A percentile compares a stretch with the other conserved stretches of the same genome.
These are phyloP conservation scores for Pyricularia sp. DNA, from an alignment of 2,329 filamentous ascomycete species.

Conservation along the genomic window DNA sequence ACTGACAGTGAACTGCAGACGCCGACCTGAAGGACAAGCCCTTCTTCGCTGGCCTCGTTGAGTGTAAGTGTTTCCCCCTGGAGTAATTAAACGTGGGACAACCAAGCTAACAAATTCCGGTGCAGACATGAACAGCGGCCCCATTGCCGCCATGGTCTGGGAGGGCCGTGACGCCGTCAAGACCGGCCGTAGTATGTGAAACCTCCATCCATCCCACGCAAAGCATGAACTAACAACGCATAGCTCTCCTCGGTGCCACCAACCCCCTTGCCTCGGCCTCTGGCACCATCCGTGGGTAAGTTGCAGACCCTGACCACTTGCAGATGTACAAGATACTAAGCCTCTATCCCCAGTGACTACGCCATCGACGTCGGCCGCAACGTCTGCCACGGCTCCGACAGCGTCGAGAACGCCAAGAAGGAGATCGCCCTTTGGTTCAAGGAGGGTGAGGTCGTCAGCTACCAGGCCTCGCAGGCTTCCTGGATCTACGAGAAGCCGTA, in stretches of 20 bases:
- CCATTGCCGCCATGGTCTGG: constrained; percentile 99
- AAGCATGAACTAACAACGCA: constrained; percentile 8
- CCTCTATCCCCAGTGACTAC: constrained; percentile 43
- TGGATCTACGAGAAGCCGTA: constrained; percentile 94
- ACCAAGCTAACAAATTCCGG: neutral
- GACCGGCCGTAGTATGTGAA: constrained; percentile 72
- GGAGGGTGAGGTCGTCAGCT: constrained; percentile 69
- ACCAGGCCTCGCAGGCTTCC: constrained; percentile 72
- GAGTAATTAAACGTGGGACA: too few species aligned
- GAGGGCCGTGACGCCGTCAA: constrained; percentile 98
- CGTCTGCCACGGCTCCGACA: constrained; percentile 99
- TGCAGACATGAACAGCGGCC: constrained; percentile 89
- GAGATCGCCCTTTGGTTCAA: constrained; percentile 99
- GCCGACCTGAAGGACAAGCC: constrained; percentile 83
- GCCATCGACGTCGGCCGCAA: constrained; percentile 88
- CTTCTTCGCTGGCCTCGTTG: constrained; percentile 90
- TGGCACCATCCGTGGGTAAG: constrained; percentile 69
- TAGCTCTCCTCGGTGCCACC: constrained; percentile 91
- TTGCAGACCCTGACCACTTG: neutral
- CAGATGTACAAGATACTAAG: neutral
- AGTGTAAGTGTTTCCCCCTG: constrained; percentile 47
- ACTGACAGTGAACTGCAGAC: constrained; percentile 33
- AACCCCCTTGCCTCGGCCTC: constrained; percentile 91
- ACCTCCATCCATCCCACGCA: neutral
- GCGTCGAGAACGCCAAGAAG: constrained; percentile 98